phyloP scores from a whole-genome alignment of 2,329 filamentous ascomycete genomes.

The Cylindrodendrum hubeiense region DNA sequence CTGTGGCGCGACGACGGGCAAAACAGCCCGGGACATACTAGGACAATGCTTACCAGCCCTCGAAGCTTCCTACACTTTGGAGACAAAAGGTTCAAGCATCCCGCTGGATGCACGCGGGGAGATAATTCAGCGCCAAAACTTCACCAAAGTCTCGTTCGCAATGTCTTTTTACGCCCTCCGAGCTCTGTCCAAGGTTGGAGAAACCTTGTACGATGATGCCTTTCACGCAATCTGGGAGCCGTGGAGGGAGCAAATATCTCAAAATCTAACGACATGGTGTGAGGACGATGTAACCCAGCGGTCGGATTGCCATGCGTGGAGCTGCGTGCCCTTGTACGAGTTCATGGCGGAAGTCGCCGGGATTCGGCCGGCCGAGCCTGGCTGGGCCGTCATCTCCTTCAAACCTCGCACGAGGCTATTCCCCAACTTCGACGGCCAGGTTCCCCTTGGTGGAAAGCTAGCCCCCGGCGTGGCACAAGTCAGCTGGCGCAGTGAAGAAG shows the following conservation, averaged over 20 bases:
- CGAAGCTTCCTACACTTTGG: neutral
- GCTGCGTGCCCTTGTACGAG: slow-evolving; percentile 35
- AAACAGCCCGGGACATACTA: neutral
- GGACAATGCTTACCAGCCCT: neutral
- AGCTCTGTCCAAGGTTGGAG: slow-evolving; percentile 22
- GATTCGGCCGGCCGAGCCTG: slow-evolving; percentile 24
- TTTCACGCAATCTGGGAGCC: slow-evolving; percentile 36
- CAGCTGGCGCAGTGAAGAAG: neutral
- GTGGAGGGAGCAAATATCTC: slow-evolving; percentile 25
- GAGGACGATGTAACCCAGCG: slow-evolving; percentile 34
- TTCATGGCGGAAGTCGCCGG: slow-evolving; percentile 34
- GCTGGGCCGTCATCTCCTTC: slow-evolving; percentile 24
- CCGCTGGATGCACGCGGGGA: neutral
- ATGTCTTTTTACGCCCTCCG: slow-evolving; percentile 38
- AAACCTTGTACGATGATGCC: slow-evolving; percentile 26
- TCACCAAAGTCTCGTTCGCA: slow-evolving; percentile 11
- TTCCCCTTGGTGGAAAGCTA: neutral
- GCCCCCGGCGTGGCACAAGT: neutral
- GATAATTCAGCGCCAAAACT: neutral
- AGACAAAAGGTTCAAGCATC: neutral
- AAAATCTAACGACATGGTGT: slow-evolving; percentile 35
- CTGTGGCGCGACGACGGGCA: slow-evolving; percentile 38
- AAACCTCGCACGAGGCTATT: slow-evolving; percentile 14
- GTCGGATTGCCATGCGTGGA: slow-evolving; percentile 41
- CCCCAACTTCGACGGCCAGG: neutral